Conservation (phyloP, 768 basidiomycete genomes). For the Infundibulicybe gibba region DNA sequence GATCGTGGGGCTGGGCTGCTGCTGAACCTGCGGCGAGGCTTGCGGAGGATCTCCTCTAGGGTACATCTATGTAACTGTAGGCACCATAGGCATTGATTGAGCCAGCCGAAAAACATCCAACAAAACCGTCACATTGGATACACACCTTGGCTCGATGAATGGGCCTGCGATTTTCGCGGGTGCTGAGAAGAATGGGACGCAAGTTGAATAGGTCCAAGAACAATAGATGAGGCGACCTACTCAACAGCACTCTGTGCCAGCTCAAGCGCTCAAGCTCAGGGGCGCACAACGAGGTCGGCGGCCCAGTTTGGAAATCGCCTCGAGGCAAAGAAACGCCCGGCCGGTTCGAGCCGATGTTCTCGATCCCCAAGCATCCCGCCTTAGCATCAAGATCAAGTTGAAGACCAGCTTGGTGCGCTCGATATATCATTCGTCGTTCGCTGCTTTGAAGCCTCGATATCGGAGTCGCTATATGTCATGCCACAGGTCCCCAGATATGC, state of each 20-base stretch:
- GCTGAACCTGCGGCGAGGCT: slow-evolving; percentile 33
- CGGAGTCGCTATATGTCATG: no score
- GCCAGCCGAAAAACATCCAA: no score
- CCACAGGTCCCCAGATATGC: no score
- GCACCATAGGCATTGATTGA: slow-evolving; percentile 61
- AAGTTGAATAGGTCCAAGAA: no score
- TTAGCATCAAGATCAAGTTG: no score
- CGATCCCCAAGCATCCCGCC: no score
- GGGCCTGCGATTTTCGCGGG: slow-evolving; percentile 47
- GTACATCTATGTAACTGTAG: slow-evolving; percentile 51
- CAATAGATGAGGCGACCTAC: slow-evolving; percentile 28
- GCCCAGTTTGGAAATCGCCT: slow-evolving; percentile 53
- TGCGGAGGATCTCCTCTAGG: slow-evolving; percentile 31
- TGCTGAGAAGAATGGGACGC: slow-evolving; percentile 59
- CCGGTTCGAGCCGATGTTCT: no score
- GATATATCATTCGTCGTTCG: no score
- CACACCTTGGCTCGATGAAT: slow-evolving; percentile 47
- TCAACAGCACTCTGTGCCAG: slow-evolving; percentile 44
- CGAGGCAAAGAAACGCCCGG: no score
- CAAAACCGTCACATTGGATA: no score
- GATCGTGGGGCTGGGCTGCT: slow-evolving; percentile 45
- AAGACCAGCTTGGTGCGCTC: no score
- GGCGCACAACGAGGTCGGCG: slow-evolving; percentile 51
- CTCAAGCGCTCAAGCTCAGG: slow-evolving; percentile 32
- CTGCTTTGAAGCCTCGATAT: no score